A percentile compares a stretch with the other conserved stretches of the same genome.
Conservation (phyloP, 805 yeast species). For the Trichomonascus vanleenenianus region DNA sequence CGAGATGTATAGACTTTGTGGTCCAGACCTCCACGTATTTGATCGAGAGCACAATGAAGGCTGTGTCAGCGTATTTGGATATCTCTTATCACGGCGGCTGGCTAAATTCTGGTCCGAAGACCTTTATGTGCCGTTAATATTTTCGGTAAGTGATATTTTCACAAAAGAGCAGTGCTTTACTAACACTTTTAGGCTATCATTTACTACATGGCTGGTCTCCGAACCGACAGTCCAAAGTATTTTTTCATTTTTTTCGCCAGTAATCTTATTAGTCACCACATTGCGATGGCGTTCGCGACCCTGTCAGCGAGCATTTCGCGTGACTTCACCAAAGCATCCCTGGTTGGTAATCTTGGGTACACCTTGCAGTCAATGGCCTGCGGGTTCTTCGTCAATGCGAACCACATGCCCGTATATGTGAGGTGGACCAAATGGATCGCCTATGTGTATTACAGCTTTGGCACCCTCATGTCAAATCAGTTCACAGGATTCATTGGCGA, state of each 20-base stretch:
- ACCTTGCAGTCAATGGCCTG: slow-evolving; percentile 71
- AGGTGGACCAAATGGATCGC: slow-evolving; percentile 77
- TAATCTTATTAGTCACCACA: slow-evolving; percentile 47
- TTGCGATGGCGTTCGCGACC: slow-evolving; percentile 49
- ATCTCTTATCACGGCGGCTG: slow-evolving; percentile 54
- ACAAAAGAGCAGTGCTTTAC: slow-evolving; percentile 1
- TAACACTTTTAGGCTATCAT: slow-evolving; percentile 32
- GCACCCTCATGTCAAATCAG: slow-evolving; percentile 57
- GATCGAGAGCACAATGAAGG: slow-evolving; percentile 68
- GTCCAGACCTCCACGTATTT: slow-evolving; percentile 44
- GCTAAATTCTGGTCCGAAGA: slow-evolving; percentile 66
- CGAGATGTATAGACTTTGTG: slow-evolving; percentile 52
- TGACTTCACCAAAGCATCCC: slow-evolving; percentile 54
- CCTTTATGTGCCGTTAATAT: slow-evolving; percentile 50
- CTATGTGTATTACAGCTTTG: slow-evolving; percentile 72
- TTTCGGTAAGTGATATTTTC: slow-evolving; percentile 30
- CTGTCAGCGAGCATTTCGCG: slow-evolving; percentile 46
- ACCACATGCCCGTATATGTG: slow-evolving; percentile 74
- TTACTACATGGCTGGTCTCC: slow-evolving; percentile 71
- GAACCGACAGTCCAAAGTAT: slow-evolving; percentile 36
- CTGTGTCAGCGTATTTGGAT: slow-evolving; percentile 59
- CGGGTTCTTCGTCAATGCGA: slow-evolving; percentile 72
- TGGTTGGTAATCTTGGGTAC: slow-evolving; percentile 54
- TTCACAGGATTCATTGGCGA: slow-evolving; percentile 55
- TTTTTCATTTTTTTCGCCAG: slow-evolving; percentile 61